These are phyloP conservation scores for Capsella bursapastoris DNA, from an alignment of 345 rosid species.

Conservation along the genomic window DNA sequence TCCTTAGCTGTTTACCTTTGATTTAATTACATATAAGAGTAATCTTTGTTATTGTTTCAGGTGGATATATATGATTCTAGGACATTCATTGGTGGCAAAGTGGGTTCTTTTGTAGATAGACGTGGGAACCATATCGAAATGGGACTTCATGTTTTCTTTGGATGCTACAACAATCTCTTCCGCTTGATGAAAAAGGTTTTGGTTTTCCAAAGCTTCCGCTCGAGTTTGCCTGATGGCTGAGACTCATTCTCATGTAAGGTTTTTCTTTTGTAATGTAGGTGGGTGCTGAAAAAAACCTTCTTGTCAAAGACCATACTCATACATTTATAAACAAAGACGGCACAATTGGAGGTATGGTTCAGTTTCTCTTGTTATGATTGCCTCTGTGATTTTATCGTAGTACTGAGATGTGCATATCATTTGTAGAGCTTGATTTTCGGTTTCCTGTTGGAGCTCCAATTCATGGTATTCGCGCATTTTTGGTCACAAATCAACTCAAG, in stretches of 20 bases:
- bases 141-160: slow-evolving; percentile 99
- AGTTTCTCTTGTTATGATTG: slow-evolving; percentile 1
- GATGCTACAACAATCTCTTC: slow-evolving; percentile 96
- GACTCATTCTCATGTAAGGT: neutral
- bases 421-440: slow-evolving; percentile 95
- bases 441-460: slow-evolving; percentile 94
- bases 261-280: slow-evolving; percentile 50
- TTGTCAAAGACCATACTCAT: slow-evolving; percentile 95
- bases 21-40: slow-evolving; percentile 11
- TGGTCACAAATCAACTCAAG: slow-evolving; percentile 87
- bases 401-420: slow-evolving; percentile 24
- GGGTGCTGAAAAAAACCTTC: slow-evolving; percentile 89
- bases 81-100: slow-evolving; percentile 96
- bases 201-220: neutral
- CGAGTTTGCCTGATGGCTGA: slow-evolving; percentile 16
- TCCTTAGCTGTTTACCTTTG: slow-evolving; percentile 28
- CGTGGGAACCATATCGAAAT: slow-evolving; percentile 95
- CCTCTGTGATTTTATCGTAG: neutral
- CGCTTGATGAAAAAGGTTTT: slow-evolving; percentile 96
- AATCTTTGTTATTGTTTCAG: slow-evolving; percentile 47
- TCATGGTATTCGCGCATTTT: slow-evolving; percentile 88
- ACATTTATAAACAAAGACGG: slow-evolving; percentile 95
- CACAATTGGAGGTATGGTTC: slow-evolving; percentile 72
- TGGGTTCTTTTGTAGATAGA: slow-evolving; percentile 93
- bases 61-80: slow-evolving; percentile 95